phyloP scores from a whole-genome alignment of 371 early-diverging fungal species.

The Mortierella sp. region DNA sequence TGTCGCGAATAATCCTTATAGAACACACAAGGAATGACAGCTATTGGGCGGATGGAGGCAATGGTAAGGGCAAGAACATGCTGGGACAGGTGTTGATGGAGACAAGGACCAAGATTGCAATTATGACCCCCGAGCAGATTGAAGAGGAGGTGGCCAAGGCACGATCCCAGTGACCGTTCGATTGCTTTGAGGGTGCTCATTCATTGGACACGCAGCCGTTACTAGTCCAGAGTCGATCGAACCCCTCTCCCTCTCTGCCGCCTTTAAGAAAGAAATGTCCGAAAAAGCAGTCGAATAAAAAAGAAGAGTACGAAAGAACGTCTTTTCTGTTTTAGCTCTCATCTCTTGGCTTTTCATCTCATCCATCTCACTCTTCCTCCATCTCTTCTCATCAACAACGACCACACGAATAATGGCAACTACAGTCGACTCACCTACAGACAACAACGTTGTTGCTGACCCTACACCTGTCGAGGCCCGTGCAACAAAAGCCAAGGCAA shows the following conservation, averaged over 20 bases:
- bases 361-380: neutral
- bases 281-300: conserved; percentile 1
- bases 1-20: neutral
- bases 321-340: neutral
- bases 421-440: conserved; percentile 18
- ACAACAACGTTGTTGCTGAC: neutral
- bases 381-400: neutral
- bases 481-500: conserved; percentile 35
- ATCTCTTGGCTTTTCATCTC: conserved; percentile 3
- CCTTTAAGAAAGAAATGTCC: conserved; percentile 5
- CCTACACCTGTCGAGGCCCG: conserved; percentile 3
- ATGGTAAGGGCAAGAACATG: conserved; percentile 63
- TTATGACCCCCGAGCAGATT: conserved; percentile 31
- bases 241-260: neutral
- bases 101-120: conserved; percentile 42
- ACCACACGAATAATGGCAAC: conserved; percentile 20
- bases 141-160: conserved; percentile 24
- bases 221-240: neutral
- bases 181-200: neutral
- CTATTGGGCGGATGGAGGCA: conserved; percentile 69
- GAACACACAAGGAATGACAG: conserved; percentile 65
- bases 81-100: conserved; percentile 60
- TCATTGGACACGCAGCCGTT: neutral
- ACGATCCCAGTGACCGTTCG: neutral
- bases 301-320: neutral